Evolutionary conservation across 169 alveolate species (phyloP).

Genomic region (Plasmodium berghei): DNA sequence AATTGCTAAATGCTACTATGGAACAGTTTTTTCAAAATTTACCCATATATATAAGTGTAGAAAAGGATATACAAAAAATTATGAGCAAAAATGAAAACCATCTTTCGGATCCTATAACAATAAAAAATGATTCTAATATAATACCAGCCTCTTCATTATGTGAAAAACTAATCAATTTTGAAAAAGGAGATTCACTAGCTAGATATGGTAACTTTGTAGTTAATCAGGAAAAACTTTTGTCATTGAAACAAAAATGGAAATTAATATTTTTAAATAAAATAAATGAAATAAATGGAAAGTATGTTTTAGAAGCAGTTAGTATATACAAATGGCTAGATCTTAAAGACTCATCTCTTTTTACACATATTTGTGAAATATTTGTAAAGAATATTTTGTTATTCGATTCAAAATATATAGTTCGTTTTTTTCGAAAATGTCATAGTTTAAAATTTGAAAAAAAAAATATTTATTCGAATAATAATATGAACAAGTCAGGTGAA

Average conservation of each 20-base stretch:
- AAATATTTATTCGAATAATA: too few species aligned
- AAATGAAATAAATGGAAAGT: conserved; percentile 28
- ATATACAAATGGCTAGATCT: conserved; percentile 44
- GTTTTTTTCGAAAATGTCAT: conserved; percentile 64
- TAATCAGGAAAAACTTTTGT: background rate
- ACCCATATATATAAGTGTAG: conserved; percentile 15
- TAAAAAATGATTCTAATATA: background rate
- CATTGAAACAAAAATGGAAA: conserved; percentile 23
- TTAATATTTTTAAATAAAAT: conserved; percentile 25
- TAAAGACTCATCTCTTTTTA: conserved; percentile 19
- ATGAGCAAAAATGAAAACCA: background rate
- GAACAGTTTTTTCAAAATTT: conserved; percentile 22
- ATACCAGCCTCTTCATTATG: background rate
- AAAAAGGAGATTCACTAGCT: background rate
- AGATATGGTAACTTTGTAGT: background rate
- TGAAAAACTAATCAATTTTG: background rate
- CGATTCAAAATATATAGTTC: conserved; percentile 23
- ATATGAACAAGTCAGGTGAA: background rate
- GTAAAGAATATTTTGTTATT: background rate
- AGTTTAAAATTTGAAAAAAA: conserved; percentile 30
- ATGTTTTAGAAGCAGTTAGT: conserved; percentile 26
- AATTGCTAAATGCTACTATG: conserved; percentile 1
- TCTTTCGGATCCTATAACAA: too few species aligned
- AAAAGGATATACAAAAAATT: background rate
- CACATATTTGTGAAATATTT: conserved; percentile 60